Conservation (phyloP, 169 alveolate genomes). For the Cardiosporidium cionae region DNA sequence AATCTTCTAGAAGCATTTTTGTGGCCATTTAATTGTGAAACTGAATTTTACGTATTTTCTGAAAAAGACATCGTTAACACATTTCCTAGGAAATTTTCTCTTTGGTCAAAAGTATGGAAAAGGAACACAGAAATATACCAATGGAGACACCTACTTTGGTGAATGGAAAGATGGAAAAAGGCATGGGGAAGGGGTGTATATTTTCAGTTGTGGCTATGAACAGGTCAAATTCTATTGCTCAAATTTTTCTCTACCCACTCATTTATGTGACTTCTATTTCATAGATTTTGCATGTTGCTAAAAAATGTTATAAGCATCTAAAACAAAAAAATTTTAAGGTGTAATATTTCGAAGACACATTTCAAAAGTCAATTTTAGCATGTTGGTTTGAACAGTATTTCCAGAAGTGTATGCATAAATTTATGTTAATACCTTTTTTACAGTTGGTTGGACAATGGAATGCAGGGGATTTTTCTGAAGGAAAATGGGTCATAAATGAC, state of each 20-base stretch:
- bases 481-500: constrained; percentile 74
- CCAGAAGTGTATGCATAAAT: neutral
- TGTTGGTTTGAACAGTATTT: neutral
- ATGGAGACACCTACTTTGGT: constrained; percentile 82
- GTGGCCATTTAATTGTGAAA: neutral
- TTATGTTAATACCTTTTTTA: neutral
- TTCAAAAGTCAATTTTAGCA: neutral
- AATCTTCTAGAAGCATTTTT: neutral
- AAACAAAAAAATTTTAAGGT: neutral
- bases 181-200: constrained; percentile 81
- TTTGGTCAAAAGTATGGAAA: constrained; percentile 73
- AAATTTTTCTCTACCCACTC: neutral
- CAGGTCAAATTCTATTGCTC: constrained; percentile 30
- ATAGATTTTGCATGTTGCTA: neutral
- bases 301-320: neutral
- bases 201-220: constrained; percentile 67
- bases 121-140: constrained; percentile 76
- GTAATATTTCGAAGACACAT: neutral
- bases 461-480: constrained; percentile 58
- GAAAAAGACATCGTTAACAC: neutral
- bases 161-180: constrained; percentile 76
- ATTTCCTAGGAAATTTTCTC: constrained; percentile 67
- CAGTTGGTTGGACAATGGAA: constrained; percentile 68
- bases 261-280: neutral
- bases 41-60: neutral